Evolutionary conservation across 2,329 filamentous ascomycete species (phyloP).

Genomic region (Myriosclerotinia curreyana): DNA sequence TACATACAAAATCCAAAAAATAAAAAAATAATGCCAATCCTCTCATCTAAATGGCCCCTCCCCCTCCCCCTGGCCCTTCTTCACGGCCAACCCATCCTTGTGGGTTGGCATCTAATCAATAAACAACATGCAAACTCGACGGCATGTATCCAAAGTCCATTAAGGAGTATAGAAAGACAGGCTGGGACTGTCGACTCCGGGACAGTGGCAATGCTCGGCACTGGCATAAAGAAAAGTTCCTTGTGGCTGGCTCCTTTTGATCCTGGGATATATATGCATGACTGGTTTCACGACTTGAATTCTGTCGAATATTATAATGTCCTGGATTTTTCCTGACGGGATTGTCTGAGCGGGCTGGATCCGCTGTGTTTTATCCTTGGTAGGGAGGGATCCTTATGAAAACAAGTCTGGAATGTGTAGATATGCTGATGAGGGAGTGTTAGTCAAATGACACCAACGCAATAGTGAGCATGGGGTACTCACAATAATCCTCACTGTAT

Average conservation of each 20-base stretch:
- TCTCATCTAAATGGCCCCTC: background rate
- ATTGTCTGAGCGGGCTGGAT: constrained; percentile 17
- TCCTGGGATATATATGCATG: constrained; percentile 16
- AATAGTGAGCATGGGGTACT: constrained; percentile 12
- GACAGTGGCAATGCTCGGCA: background rate
- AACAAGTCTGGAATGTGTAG: background rate
- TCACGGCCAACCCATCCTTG: background rate
- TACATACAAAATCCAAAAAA: constrained; percentile 2
- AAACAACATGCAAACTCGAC: constrained; percentile 11
- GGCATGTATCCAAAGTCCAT: background rate
- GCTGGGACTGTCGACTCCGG: constrained; percentile 4
- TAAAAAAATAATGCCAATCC: background rate
- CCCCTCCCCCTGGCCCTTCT: background rate
- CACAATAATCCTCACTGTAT: constrained; percentile 26
- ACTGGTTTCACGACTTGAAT: constrained; percentile 22
- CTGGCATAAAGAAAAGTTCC: background rate
- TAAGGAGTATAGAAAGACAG: background rate
- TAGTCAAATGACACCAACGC: background rate
- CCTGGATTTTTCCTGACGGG: constrained; percentile 9
- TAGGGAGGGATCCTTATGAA: background rate
- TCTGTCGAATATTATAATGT: constrained; percentile 14
- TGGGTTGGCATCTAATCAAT: constrained; percentile 10
- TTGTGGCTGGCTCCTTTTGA: constrained; percentile 2
- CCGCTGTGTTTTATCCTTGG: constrained; percentile 1
- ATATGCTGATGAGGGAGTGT: constrained; percentile 9